Evolutionary conservation across 2,329 filamentous ascomycete species (phyloP).

Genomic region (Trichophyton schoenleinii): DNA sequence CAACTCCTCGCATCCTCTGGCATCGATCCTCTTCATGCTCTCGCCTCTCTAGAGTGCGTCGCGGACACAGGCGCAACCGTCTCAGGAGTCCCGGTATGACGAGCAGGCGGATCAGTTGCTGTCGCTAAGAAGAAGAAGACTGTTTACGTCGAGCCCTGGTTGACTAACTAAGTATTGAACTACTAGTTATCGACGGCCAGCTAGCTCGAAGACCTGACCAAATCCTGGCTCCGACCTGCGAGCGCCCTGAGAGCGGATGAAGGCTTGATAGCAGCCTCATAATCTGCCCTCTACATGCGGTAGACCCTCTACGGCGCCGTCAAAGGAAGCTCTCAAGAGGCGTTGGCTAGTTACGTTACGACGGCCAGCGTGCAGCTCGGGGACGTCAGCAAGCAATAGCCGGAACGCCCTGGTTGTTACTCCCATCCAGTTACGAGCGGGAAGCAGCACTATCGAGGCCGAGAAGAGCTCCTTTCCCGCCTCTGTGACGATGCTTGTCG

Average conservation of each 20-base stretch:
- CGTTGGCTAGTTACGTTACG: neutral
- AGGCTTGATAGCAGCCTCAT: neutral
- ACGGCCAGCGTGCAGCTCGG: neutral
- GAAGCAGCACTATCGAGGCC: neutral
- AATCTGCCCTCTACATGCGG: neutral
- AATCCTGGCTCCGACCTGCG: neutral
- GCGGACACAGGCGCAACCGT: neutral
- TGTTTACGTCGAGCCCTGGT: neutral
- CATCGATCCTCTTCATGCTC: neutral
- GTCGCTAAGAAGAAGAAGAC: neutral
- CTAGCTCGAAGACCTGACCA: neutral
- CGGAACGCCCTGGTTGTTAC: neutral
- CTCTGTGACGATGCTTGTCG: slow-evolving; percentile 1
- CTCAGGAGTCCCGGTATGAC: neutral
- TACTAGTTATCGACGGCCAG: neutral
- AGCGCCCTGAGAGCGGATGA: neutral
- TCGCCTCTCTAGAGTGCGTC: neutral
- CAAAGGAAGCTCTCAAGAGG: neutral
- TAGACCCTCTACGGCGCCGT: neutral
- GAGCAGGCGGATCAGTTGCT: neutral
- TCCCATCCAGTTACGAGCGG: neutral
- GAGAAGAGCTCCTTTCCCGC: neutral
- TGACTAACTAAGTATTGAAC: neutral
- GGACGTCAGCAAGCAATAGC: neutral
- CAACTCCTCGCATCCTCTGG: neutral